Evolutionary conservation across 179 eudicot species (phyloP), one percentile per base, ranked within the genome.

Genomic region (Spinacia oleracea): DNA sequence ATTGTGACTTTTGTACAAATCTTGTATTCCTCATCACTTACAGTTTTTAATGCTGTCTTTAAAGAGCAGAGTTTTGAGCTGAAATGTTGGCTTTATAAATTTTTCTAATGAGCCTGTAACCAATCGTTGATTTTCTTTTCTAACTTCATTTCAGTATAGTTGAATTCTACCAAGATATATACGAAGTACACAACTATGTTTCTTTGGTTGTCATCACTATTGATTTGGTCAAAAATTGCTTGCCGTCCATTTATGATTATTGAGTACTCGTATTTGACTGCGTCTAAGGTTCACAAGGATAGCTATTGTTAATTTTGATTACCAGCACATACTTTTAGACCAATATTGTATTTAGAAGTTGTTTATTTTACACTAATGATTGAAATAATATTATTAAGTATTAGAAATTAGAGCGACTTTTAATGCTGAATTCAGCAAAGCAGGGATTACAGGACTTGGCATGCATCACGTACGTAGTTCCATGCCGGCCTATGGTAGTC

Each of bases 251-350:
- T 70, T 70, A 46, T 15, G 58, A 70, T n/a, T 69, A 23, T 10
- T 10, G 14, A 69, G 73, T 69, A n/a, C n/a, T n/a, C n/a, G n/a
- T n/a, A 69, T n/a, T 40, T 69, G 73, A 43, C 32, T 40, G 56
- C 34, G 25, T 10, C 38, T 27, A 43, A 11, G 35, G 27, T 70
- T 45, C 15, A 5, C 14, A 72, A 18, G 11, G 16, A 72, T 31
- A 8, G 40, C 62, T 50, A 18, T 31, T 65, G n/a, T n/a, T n/a
- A n/a, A 29, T 6, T 71, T 38, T 38, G 48, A 42, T 69, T 4
- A 40, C 29, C 72, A 70, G 56, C 14, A 15, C 46, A n/a, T 2
- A 72, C 59, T 32, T 51, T 51, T 45, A 31, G 58, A 32, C 62
- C 43, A 0, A 72, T 20, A 16, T 72, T 51, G 42, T 9, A 29